Base-by-base conservation (phyloP, 2,329 filamentous ascomycete species). In the Aureobasidium mangrovei region DNA sequence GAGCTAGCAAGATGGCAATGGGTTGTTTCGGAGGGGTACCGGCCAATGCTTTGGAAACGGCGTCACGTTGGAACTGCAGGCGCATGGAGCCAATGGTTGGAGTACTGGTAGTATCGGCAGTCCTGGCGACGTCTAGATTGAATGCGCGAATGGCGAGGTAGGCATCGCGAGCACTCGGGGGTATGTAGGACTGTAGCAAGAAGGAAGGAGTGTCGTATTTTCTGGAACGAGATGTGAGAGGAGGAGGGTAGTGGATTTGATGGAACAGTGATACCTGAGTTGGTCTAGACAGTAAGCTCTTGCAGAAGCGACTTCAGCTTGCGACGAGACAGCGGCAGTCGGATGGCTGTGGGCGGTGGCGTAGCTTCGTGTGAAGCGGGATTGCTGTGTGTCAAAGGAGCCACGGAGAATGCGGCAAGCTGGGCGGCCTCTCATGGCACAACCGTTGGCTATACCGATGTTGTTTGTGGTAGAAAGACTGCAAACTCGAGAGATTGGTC, bases 31-130 rank as follows among this genome's bases (percentile, higher is more conserved):
- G 90, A 1, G 93, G 91, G 0, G 77, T 75, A 32, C 86, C 86
- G 1, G 85, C 78, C 57, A 96, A 85, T 1, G 88, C 86, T 58
- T 85, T 84, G 53, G 85, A 80, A 49, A 98, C 75, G 4, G 88
- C 83, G 62, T 97, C 91, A 47, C 88, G 82, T 88, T 93, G 97
- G 75, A 97, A 97, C 69, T 95, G 88, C 70, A 95, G 85, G 60
- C 93, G 89, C 77, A 97, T 83, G 51, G 84, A 78, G 47, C 89
- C 91, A 57, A 97, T 87, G 3, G 85, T 85, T n/a, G 87, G 82
- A 57, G 86, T 93, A 44, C 88, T 93, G 24, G 93, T 91, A 9
- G 87, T 83, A 70, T 97, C 91, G 55, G 93, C 89, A 58, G 97
- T 86, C 55, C 88, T 82, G 42, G 91, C 88, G 57, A 96, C 81